phyloP scores from a whole-genome alignment of 1,139 yeast species.

The Kodamaea fungicola region DNA sequence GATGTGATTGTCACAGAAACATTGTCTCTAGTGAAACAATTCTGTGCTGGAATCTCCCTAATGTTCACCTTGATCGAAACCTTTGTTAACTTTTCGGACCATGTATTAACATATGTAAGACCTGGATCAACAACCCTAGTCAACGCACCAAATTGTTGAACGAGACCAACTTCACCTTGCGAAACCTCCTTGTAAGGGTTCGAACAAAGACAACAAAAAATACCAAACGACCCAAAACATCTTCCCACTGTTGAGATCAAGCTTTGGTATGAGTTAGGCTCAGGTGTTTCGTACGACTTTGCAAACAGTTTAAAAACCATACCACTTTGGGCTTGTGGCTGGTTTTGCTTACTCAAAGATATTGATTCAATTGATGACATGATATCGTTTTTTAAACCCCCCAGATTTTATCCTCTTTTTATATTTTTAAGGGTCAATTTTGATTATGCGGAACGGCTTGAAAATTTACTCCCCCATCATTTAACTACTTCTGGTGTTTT shows the following conservation, averaged over 20 bases:
- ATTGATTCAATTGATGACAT: background rate
- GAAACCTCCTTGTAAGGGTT: slow-evolving; percentile 62
- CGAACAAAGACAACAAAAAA: slow-evolving; percentile 57
- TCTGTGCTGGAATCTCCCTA: slow-evolving; percentile 63
- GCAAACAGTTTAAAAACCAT: slow-evolving; percentile 30
- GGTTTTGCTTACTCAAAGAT: background rate
- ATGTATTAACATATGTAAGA: slow-evolving; percentile 58
- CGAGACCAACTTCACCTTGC: slow-evolving; percentile 70
- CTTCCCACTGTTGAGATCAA: slow-evolving; percentile 45
- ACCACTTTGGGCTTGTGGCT: slow-evolving; percentile 14
- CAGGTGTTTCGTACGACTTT: slow-evolving; percentile 33
- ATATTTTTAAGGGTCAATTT: no score
- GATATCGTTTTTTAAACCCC: background rate
- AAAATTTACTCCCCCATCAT: no score
- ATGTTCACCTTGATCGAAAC: slow-evolving; percentile 61
- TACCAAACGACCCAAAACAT: slow-evolving; percentile 53
- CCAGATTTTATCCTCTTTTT: no score
- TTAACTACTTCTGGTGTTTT: no score
- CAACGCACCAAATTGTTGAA: slow-evolving; percentile 67
- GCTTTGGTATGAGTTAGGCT: slow-evolving; percentile 33
- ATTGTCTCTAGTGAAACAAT: slow-evolving; percentile 69
- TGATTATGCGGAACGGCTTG: no score
- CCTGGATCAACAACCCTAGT: slow-evolving; percentile 72
- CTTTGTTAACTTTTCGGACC: slow-evolving; percentile 53
- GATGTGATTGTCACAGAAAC: slow-evolving; percentile 61